phyloP scores from a whole-genome alignment of 2,329 filamentous ascomycete species.

The Cercospora zeina region DNA sequence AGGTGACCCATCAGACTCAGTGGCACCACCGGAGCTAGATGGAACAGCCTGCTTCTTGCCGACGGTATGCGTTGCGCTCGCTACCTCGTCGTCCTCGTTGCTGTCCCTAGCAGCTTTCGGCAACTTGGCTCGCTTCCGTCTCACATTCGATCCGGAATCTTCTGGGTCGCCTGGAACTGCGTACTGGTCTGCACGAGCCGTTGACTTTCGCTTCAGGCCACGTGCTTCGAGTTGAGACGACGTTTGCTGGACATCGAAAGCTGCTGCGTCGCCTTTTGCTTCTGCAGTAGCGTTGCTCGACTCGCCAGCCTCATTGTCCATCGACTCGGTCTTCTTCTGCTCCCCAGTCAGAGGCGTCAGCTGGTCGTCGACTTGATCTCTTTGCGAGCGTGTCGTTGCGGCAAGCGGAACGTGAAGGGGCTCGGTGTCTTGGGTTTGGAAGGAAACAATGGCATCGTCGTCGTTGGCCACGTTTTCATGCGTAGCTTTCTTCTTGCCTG shows the following conservation, averaged over 20 bases:
- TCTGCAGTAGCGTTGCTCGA: neutral
- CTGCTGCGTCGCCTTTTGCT: neutral
- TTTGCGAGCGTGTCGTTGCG: neutral
- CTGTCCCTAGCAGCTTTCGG: neutral
- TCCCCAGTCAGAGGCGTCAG: neutral
- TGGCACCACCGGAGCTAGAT: neutral
- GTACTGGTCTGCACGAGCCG: conserved; percentile 11
- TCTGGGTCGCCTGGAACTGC: conserved; percentile 2
- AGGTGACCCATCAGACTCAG: neutral
- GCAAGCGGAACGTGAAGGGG: neutral
- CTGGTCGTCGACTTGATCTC: neutral
- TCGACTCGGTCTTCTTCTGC: neutral
- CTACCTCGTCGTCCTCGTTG: neutral
- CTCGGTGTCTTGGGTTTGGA: neutral
- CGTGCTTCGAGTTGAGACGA: neutral
- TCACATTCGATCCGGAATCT: neutral
- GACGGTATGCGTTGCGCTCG: neutral
- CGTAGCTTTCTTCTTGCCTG: neutral
- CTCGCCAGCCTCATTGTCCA: neutral
- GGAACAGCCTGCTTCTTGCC: neutral
- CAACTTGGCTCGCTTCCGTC: neutral
- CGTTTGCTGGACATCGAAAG: neutral
- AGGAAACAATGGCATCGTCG: neutral
- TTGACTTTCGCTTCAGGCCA: conserved; percentile 10
- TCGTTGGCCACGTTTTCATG: neutral